A percentile compares a stretch with the other conserved stretches of the same genome.
phyloP scores from a whole-genome alignment of 2,329 filamentous ascomycete species.

The Alternaria triticina region DNA sequence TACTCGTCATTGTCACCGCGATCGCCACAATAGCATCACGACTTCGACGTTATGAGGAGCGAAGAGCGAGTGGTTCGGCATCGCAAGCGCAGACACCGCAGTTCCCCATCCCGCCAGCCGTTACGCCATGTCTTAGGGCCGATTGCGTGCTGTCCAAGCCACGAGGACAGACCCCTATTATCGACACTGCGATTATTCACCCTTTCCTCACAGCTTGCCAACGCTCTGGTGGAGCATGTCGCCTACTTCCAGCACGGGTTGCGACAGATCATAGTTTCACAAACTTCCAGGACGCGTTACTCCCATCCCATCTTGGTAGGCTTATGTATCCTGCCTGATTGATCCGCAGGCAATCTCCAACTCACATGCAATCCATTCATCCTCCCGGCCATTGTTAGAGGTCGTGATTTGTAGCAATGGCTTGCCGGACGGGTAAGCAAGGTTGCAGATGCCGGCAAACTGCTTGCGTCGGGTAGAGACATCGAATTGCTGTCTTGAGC shows the following conservation, averaged over 20 bases:
- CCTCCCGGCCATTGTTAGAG: neutral
- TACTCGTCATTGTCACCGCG: neutral
- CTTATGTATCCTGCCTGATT: neutral
- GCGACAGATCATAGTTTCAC: neutral
- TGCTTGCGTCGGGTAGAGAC: conserved; percentile 8
- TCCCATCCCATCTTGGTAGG: neutral
- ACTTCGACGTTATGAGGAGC: neutral
- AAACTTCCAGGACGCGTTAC: neutral
- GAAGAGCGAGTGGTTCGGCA: neutral
- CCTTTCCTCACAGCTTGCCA: neutral
- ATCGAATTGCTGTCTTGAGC: conserved; percentile 21
- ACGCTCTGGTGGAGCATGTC: neutral
- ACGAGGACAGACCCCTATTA: neutral
- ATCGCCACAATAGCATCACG: neutral
- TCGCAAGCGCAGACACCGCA: neutral
- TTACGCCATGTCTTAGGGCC: neutral
- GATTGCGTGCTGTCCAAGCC: neutral
- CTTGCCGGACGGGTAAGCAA: neutral
- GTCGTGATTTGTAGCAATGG: neutral
- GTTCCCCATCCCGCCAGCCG: neutral
- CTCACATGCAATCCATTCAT: neutral
- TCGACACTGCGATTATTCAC: neutral
- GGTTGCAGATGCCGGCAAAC: neutral
- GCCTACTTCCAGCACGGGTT: neutral
- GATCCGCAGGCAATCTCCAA: neutral